phyloP scores from a whole-genome alignment of 108 stramenopile genomes.

The Stephanodiscus triporus region DNA sequence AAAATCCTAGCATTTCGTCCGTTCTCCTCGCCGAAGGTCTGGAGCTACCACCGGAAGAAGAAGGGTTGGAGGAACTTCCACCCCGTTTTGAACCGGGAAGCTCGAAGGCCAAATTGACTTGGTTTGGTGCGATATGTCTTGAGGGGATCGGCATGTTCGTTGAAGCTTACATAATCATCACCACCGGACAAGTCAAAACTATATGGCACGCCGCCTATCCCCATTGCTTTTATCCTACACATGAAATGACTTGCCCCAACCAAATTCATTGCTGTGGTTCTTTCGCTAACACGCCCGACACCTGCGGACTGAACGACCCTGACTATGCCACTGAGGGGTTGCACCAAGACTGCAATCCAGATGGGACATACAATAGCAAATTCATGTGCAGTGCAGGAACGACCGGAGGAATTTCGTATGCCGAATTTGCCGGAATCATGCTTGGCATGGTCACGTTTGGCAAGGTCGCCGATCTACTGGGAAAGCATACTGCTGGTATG shows the following conservation, averaged over 20 bases:
- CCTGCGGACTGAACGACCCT: not conserved
- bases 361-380: constrained; percentile 5
- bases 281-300: constrained; percentile 4
- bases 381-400: constrained; percentile 1
- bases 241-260: not conserved
- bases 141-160: constrained; percentile 34
- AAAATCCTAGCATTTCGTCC: not conserved
- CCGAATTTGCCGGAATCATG: constrained; percentile 44
- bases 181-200: constrained; percentile 28
- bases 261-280: constrained; percentile 1
- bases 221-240: constrained; percentile 4
- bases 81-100: not conserved
- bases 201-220: constrained; percentile 18
- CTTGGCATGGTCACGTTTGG: constrained; percentile 39
- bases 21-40: constrained; percentile 25
- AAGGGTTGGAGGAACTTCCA: constrained; percentile 4
- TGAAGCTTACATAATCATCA: constrained; percentile 32
- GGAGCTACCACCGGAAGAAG: not conserved
- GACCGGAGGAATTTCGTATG: constrained; percentile 17
- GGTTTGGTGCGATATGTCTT: constrained; percentile 26
- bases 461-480: constrained; percentile 19
- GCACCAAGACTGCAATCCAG: constrained; percentile 2
- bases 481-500: constrained; percentile 17
- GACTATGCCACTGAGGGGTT: not conserved
- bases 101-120: constrained; percentile 17